phyloP scores from a whole-genome alignment of 208 protist species.

The Naegleria gruberi region DNA sequence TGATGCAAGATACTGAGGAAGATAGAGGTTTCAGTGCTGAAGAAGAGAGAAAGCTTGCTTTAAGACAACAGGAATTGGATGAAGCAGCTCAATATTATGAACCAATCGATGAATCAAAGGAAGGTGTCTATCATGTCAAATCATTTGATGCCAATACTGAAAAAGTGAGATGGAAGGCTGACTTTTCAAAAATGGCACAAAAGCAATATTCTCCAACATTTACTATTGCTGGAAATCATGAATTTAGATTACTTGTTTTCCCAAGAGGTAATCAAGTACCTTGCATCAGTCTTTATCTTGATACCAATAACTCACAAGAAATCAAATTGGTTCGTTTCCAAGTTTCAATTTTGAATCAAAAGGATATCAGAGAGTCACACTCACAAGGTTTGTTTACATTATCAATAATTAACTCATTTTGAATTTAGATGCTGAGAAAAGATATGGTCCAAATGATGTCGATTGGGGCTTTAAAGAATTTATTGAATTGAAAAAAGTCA shows the following conservation, averaged over 20 bases:
- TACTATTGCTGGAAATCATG: not conserved
- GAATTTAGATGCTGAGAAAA: not conserved
- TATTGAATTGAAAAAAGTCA: not conserved
- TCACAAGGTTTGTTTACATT: not conserved
- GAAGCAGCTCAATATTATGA: not conserved
- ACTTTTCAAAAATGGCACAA: not conserved
- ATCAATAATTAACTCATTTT: not conserved
- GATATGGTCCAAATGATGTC: not conserved
- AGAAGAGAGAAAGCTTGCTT: not conserved
- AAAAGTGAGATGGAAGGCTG: not conserved
- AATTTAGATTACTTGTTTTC: not conserved
- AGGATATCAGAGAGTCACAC: not conserved
- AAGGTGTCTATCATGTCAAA: conserved; percentile 1
- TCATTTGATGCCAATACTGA: not conserved
- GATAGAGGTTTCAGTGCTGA: not conserved
- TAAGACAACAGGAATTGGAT: not conserved
- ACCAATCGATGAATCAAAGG: not conserved
- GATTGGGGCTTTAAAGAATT: conserved; percentile 17
- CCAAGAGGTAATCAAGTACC: not conserved
- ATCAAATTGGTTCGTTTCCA: not conserved
- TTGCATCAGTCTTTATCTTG: not conserved
- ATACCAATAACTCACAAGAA: not conserved
- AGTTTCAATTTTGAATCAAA: conserved; percentile 2
- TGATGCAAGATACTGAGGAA: not conserved
- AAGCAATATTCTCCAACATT: not conserved